phyloP scores from a whole-genome alignment of 1,284 basidiomycete genomes.

The Farysia itapuensis region DNA sequence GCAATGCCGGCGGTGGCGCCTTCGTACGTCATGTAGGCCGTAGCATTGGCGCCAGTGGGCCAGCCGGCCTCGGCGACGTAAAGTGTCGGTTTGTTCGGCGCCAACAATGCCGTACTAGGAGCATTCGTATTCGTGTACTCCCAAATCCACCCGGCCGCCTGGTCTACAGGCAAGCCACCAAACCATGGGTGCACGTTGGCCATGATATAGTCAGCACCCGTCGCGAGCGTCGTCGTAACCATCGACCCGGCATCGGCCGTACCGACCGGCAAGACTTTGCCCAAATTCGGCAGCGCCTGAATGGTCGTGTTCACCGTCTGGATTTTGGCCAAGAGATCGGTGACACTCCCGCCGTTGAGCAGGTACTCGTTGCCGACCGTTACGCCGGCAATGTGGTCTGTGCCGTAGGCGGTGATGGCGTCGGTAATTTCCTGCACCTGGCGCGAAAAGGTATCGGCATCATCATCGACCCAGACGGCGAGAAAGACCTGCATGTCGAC shows the following conservation, averaged over 20 bases:
- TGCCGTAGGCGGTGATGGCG: constrained; percentile 77
- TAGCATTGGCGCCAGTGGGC: constrained; percentile 69
- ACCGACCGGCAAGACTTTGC: constrained; percentile 71
- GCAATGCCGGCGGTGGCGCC: constrained; percentile 33
- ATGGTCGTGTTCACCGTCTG: constrained; percentile 67
- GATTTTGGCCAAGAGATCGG: constrained; percentile 69
- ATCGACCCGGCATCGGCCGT: constrained; percentile 81
- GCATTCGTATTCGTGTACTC: constrained; percentile 70
- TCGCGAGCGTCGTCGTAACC: constrained; percentile 72
- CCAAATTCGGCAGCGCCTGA: constrained; percentile 55
- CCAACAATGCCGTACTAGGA: constrained; percentile 50
- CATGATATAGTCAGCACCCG: constrained; percentile 69
- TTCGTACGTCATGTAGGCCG: constrained; percentile 16
- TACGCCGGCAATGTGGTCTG: constrained; percentile 74
- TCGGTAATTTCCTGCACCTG: constrained; percentile 72
- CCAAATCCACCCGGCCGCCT: constrained; percentile 72
- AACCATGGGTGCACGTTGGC: constrained; percentile 79
- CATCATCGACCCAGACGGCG: constrained; percentile 75
- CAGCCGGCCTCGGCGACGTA: constrained; percentile 92
- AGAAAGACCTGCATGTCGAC: constrained; percentile 82
- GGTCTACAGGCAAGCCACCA: constrained; percentile 69
- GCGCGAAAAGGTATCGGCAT: constrained; percentile 70
- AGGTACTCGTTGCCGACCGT: constrained; percentile 64
- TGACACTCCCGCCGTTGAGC: constrained; percentile 25
- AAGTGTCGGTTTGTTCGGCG: constrained; percentile 68